Evolutionary conservation across 352 stramenopile species (phyloP).

Genomic region (Blastocystis sp.): DNA sequence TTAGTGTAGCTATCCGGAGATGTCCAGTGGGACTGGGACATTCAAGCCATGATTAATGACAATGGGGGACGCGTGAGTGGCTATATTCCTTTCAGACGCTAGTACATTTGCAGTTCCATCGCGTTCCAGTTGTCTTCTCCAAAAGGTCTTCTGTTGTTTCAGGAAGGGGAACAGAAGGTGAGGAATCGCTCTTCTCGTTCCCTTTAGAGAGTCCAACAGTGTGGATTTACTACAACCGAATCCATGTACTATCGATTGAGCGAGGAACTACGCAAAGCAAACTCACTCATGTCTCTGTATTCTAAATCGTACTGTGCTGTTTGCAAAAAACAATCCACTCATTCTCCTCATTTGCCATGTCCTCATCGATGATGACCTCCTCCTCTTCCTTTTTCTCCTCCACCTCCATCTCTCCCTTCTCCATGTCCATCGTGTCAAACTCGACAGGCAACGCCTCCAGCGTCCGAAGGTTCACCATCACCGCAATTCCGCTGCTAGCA

Average conservation of each 20-base stretch:
- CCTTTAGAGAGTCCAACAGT: neutral
- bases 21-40: conserved; percentile 7
- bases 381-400: conserved; percentile 48
- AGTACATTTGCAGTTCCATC: conserved; percentile 10
- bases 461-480: conserved; percentile 5
- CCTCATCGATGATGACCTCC: conserved; percentile 47
- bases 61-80: neutral
- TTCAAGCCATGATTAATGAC: conserved; percentile 11
- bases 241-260: conserved; percentile 43
- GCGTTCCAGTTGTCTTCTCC: neutral
- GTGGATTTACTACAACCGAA: conserved; percentile 19
- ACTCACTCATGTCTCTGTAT: conserved; percentile 35
- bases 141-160: neutral
- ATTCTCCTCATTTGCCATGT: conserved; percentile 39
- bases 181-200: neutral
- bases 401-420: neutral
- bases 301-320: neutral
- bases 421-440: conserved; percentile 31
- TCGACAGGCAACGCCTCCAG: neutral
- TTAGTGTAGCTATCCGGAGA: neutral
- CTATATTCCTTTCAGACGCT: neutral
- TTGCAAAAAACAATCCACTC: conserved; percentile 15
- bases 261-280: neutral
- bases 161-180: neutral
- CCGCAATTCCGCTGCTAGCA: neutral